phyloP scores from a whole-genome alignment of 1,139 yeast genomes.

The Zygoascus meyerae region DNA sequence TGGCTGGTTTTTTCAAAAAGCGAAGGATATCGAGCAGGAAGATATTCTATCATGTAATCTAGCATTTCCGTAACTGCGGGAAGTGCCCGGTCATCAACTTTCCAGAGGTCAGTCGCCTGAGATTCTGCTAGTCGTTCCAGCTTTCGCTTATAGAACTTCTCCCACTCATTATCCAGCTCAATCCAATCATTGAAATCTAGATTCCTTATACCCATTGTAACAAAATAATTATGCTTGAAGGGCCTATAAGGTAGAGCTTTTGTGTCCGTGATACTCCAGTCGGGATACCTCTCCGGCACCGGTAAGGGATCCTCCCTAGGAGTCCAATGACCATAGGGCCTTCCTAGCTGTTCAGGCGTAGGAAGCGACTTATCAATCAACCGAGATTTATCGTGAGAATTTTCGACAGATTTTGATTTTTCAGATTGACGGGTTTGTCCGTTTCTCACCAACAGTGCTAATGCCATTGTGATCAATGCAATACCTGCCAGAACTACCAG shows the following conservation, averaged over 20 bases:
- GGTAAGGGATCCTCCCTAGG: slow-evolving; percentile 51
- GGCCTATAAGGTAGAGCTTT: slow-evolving; percentile 33
- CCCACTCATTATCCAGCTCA: slow-evolving; percentile 62
- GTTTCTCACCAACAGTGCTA: too few species aligned
- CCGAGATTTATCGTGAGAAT: neutral
- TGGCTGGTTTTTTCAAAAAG: slow-evolving; percentile 36
- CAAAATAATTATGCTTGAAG: slow-evolving; percentile 5
- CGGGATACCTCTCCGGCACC: slow-evolving; percentile 40
- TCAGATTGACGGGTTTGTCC: neutral
- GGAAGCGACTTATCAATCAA: neutral
- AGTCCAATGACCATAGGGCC: slow-evolving; percentile 45
- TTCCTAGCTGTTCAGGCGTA: slow-evolving; percentile 2
- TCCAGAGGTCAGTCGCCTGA: slow-evolving; percentile 45
- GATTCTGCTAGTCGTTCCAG: slow-evolving; percentile 41
- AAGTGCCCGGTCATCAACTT: slow-evolving; percentile 47
- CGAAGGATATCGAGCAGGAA: slow-evolving; percentile 55
- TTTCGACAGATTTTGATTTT: neutral
- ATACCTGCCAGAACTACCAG: too few species aligned
- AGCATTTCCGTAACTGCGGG: slow-evolving; percentile 54
- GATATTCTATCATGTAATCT: slow-evolving; percentile 46
- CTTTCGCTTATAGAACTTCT: slow-evolving; percentile 48
- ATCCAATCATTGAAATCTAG: slow-evolving; percentile 26
- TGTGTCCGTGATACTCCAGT: slow-evolving; percentile 49
- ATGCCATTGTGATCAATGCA: too few species aligned
- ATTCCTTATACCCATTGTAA: slow-evolving; percentile 5